These are phyloP conservation scores for Bacterosira constricta DNA, from an alignment of 108 stramenopile genomes.

Conservation along the genomic window DNA sequence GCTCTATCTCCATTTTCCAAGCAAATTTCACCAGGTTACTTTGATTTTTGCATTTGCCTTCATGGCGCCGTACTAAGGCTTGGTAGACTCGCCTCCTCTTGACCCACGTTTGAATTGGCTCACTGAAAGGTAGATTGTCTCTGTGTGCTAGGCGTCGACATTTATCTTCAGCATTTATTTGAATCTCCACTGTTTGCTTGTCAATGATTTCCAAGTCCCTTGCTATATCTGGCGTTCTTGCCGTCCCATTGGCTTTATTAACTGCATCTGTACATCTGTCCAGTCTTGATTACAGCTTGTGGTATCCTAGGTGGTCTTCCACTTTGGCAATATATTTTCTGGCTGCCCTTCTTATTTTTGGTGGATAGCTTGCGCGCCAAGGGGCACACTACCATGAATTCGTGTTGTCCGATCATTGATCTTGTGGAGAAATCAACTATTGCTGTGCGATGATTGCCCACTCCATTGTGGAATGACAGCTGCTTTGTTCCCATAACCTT, in stretches of 20 bases:
- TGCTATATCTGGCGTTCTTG: not conserved
- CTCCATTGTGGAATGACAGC: not conserved
- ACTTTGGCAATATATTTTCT: not conserved
- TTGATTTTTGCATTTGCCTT: not conserved
- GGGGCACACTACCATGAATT: not conserved
- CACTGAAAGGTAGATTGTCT: not conserved
- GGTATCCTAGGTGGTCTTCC: not conserved
- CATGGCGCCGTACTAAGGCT: not conserved
- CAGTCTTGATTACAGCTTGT: not conserved
- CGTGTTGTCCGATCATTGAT: not conserved
- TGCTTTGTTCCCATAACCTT: not conserved
- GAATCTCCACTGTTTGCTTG: not conserved
- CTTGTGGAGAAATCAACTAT: not conserved
- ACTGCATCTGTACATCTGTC: not conserved
- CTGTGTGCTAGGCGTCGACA: not conserved
- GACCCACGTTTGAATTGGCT: not conserved
- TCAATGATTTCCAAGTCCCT: too few species aligned
- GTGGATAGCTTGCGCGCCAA: not conserved
- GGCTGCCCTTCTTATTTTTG: not conserved
- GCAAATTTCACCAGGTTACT: not conserved
- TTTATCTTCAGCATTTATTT: not conserved
- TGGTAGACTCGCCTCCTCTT: not conserved
- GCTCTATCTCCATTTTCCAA: not conserved
- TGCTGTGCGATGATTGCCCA: not conserved
- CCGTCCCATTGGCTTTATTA: not conserved